Base-by-base conservation (phyloP, 495 filamentous ascomycete genomes). In the Xylaria curta region DNA sequence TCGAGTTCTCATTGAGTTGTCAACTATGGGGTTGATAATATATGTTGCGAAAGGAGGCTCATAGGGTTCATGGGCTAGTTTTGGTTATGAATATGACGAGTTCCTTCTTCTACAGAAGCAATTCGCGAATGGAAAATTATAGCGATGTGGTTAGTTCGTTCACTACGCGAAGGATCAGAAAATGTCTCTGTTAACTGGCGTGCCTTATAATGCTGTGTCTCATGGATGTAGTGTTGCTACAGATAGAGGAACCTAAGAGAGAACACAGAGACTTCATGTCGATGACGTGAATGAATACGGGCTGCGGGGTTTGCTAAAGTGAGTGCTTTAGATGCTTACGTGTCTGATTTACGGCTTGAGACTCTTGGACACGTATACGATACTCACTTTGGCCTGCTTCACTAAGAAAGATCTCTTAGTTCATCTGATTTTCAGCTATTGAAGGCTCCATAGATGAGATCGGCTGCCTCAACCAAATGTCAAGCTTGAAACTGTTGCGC, bases 291-390 rank as follows among this genome's bases (percentile, higher is more conserved):
- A n/a, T n/a, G n/a, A n/a, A n/a, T n/a, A n/a, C n/a, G n/a, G n/a
- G n/a, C n/a, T n/a, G n/a, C n/a, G n/a, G n/a, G n/a, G n/a, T n/a
- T n/a, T n/a, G n/a, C n/a, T n/a, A n/a, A n/a, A n/a, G n/a, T n/a
- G n/a, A n/a, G n/a, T n/a, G n/a, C n/a, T n/a, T n/a, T n/a, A n/a
- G n/a, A n/a, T n/a, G n/a, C n/a, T n/a, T n/a, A n/a, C n/a, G n/a
- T n/a, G n/a, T n/a, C n/a, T n/a, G n/a, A n/a, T n/a, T n/a, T n/a
- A n/a, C n/a, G n/a, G n/a, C n/a, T n/a, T n/a, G n/a, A n/a, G n/a
- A n/a, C n/a, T n/a, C 61, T 44, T 46, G 10, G 40, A 65, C 15
- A 65, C 40, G 24, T 65, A 65, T 17, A 65, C 61, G 12, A 65
- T 36, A 24, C 47, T 46, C 10, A 40, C 61, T 36, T 47, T 47